Conservation (phyloP, 192 early-diverging fungal genomes). For the Phlyctochytrium bullatum region DNA sequence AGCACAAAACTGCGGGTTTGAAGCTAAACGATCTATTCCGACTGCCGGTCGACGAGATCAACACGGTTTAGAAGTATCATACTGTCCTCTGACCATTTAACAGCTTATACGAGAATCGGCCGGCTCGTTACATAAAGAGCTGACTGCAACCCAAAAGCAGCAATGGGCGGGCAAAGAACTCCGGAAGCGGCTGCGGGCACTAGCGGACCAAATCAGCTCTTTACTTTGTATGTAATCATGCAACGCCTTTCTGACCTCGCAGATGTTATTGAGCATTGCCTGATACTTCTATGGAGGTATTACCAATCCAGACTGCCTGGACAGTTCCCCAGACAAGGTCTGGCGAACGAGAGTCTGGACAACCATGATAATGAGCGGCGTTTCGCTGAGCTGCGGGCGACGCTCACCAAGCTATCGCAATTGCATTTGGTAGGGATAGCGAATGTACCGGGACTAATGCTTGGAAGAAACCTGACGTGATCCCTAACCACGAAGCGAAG, state of each 20-base stretch:
- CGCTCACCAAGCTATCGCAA: no score
- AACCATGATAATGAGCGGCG: no score
- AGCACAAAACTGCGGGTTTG: conserved; percentile 16
- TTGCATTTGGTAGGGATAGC: no score
- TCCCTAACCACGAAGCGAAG: not conserved
- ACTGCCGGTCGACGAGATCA: conserved; percentile 49
- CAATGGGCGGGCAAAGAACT: conserved; percentile 46
- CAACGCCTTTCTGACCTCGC: not conserved
- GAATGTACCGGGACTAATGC: no score
- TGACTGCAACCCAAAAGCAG: conserved; percentile 41
- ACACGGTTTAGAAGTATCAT: conserved; percentile 34
- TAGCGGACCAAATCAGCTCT: not conserved
- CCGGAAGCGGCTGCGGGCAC: conserved; percentile 30
- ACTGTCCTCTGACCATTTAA: not conserved
- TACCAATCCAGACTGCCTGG: not conserved
- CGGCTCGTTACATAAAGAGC: conserved; percentile 38
- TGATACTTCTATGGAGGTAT: conserved; percentile 1
- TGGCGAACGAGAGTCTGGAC: no score
- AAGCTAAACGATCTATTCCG: conserved; percentile 44
- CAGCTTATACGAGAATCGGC: conserved; percentile 31
- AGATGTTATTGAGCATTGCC: conserved; percentile 3
- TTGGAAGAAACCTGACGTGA: no score
- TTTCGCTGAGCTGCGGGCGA: no score
- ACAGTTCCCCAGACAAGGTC: no score
- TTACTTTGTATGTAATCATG: not conserved